Conservation (phyloP, 371 early-diverging fungal genomes). For the Zychaea mexicana region DNA sequence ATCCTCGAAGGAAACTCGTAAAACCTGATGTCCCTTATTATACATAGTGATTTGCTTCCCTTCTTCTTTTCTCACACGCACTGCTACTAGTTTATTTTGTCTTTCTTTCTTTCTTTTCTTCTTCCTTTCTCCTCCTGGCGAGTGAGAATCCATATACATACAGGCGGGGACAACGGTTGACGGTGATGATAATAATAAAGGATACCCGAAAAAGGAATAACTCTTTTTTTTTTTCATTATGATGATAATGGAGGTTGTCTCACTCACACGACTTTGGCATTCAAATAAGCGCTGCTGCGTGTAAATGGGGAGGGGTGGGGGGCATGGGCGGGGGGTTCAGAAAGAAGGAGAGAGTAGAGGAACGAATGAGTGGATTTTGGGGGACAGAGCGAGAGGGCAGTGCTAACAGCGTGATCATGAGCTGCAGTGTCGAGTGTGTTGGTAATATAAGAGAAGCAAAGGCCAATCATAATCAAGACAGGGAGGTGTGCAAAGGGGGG, state of each 20-base stretch:
- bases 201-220: neutral
- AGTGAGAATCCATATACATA: neutral
- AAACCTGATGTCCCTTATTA: neutral
- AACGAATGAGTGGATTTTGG: neutral
- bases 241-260: neutral
- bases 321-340: too few relatives aligned
- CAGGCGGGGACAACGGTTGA: neutral
- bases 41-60: neutral
- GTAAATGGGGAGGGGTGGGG: slow-evolving; percentile 1
- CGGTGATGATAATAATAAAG: neutral
- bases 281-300: neutral
- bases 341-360: neutral
- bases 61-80: neutral
- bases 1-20: neutral
- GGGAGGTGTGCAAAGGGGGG: too few relatives aligned
- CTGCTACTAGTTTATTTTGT: neutral
- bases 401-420: neutral
- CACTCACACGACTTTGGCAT: too few relatives aligned
- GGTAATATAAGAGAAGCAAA: neutral
- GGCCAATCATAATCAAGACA: neutral
- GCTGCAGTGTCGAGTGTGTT: neutral
- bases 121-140: slow-evolving; percentile 2
- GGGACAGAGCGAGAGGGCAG: neutral
- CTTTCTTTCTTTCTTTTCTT: neutral
- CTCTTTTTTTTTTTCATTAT: neutral